A percentile compares a stretch with the other conserved stretches of the same genome.
Conservation (phyloP, 192 early-diverging fungal genomes). For the Backusella morwellensis region DNA sequence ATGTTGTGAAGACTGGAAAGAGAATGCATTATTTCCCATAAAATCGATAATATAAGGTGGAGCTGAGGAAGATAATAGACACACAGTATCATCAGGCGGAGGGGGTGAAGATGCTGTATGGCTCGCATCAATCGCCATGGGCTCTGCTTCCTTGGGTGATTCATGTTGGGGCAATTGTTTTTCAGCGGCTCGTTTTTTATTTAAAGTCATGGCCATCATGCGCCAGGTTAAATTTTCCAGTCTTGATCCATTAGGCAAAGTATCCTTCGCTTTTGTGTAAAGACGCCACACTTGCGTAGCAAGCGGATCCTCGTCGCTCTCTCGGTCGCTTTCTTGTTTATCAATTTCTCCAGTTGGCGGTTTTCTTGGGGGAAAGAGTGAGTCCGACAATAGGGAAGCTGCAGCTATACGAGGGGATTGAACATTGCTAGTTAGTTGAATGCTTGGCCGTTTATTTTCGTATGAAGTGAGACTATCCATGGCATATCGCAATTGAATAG, state of each 20-base stretch:
- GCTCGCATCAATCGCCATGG: background rate
- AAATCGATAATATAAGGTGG: conserved; percentile 25
- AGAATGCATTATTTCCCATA: conserved; percentile 9
- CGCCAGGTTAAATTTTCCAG: conserved; percentile 84
- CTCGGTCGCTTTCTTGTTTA: conserved; percentile 29
- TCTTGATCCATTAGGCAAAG: conserved; percentile 67
- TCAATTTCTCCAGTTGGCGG: conserved; percentile 17
- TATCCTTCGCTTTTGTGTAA: conserved; percentile 74
- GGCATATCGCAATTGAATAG: conserved; percentile 3
- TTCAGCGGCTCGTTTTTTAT: conserved; percentile 16
- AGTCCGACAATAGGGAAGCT: conserved; percentile 19
- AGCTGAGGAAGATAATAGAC: conserved; percentile 26
- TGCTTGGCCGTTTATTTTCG: background rate
- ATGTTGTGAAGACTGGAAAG: background rate
- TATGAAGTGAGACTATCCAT: conserved; percentile 1
- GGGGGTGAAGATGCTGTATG: conserved; percentile 6
- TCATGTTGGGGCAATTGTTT: background rate
- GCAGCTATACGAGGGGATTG: conserved; percentile 28
- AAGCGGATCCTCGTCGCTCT: conserved; percentile 44
- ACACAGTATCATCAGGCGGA: conserved; percentile 22
- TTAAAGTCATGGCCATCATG: conserved; percentile 66
- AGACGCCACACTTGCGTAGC: conserved; percentile 67
- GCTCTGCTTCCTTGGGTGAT: background rate
- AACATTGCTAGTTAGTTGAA: background rate
- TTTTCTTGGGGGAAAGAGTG: conserved; percentile 22